Conservation (phyloP, 805 yeast genomes). For the Wickerhamomyces queroliae region DNA sequence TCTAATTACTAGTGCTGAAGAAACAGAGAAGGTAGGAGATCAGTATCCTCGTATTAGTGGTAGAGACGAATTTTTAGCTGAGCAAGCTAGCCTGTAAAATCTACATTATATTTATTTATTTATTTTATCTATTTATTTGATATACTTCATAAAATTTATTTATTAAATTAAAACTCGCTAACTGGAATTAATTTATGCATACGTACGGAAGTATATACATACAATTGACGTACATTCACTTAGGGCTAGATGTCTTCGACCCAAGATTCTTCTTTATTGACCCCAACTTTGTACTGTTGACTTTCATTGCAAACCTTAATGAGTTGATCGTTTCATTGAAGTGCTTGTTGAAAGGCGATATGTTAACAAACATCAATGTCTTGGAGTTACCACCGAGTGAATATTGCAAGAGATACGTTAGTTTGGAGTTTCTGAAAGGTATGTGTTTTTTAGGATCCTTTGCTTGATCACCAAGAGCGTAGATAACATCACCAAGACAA, state of each 20-base stretch:
- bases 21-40: too few species aligned
- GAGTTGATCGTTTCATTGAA: slow-evolving; percentile 79
- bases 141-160: neutral
- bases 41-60: too few species aligned
- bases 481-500: slow-evolving; percentile 84
- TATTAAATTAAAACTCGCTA: too few species aligned
- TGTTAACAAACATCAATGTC: slow-evolving; percentile 88
- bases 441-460: slow-evolving; percentile 44
- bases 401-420: slow-evolving; percentile 79
- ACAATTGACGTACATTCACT: neutral
- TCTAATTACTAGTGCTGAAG: too few species aligned
- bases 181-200: too few species aligned
- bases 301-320: slow-evolving; percentile 83
- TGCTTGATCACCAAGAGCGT: slow-evolving; percentile 49
- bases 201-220: too few species aligned
- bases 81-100: too few species aligned
- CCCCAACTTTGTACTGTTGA: slow-evolving; percentile 45
- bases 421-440: slow-evolving; percentile 91
- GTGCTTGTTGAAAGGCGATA: slow-evolving; percentile 61
- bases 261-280: slow-evolving; percentile 1
- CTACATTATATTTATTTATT: slow-evolving; percentile 4
- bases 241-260: neutral
- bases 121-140: slow-evolving; percentile 6
- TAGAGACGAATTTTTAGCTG: too few species aligned
- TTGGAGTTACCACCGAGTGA: slow-evolving; percentile 84